Conservation (phyloP, 805 yeast genomes). For the Suhomyces faveliae region DNA sequence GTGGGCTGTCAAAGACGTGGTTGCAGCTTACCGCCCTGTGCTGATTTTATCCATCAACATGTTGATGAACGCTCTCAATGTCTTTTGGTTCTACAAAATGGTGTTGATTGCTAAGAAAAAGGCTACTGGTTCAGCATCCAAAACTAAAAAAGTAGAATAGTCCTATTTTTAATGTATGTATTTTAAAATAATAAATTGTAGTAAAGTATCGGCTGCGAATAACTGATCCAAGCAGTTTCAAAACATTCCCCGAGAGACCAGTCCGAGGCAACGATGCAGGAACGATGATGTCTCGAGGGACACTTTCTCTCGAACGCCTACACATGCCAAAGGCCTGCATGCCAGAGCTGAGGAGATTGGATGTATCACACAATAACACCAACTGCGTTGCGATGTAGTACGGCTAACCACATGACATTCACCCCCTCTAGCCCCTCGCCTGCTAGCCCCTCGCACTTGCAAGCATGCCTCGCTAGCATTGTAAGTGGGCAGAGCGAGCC, state of each 20-base stretch:
- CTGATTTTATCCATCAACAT: slow-evolving; percentile 57
- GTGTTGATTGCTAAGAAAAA: slow-evolving; percentile 64
- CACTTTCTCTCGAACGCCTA: neutral
- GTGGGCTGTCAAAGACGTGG: slow-evolving; percentile 39
- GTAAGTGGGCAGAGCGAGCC: neutral
- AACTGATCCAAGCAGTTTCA: neutral
- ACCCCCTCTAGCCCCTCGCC: neutral
- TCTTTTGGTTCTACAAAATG: slow-evolving; percentile 91
- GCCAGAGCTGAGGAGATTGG: too few relatives aligned
- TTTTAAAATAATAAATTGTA: neutral
- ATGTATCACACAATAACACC: too few relatives aligned
- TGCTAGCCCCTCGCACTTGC: neutral
- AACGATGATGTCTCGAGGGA: neutral
- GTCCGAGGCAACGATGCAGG: neutral
- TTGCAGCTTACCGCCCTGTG: slow-evolving; percentile 48
- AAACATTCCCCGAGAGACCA: neutral
- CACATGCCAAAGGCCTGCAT: too few relatives aligned
- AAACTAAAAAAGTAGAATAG: slow-evolving; percentile 1
- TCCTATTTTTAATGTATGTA: neutral
- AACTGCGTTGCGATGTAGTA: neutral
- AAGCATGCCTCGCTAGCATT: neutral
- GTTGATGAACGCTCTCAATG: slow-evolving; percentile 64
- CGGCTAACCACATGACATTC: neutral
- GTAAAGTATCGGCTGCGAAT: neutral
- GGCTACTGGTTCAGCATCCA: slow-evolving; percentile 10